Conservation (phyloP, 345 rosid genomes). For the Eutrema heterophyllum region DNA sequence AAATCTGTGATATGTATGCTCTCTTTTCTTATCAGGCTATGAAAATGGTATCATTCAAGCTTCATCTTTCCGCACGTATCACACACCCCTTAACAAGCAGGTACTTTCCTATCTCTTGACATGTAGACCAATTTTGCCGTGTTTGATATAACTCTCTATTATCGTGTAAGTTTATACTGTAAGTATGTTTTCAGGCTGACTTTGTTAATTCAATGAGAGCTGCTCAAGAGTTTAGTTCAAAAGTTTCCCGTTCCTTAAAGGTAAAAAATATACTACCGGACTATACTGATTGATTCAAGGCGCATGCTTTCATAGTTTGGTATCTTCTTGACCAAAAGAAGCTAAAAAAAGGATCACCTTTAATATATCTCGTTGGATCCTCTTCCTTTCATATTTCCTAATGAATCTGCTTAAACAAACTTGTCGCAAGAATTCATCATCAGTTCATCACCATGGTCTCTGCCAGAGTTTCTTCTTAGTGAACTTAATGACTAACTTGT, state of each 20-base stretch:
- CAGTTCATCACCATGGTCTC: background rate
- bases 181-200: slow-evolving; percentile 52
- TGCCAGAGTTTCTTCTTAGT: background rate
- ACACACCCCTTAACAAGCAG: slow-evolving; percentile 95
- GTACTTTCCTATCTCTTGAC: slow-evolving; percentile 27
- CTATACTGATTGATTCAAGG: background rate
- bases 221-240: slow-evolving; percentile 77
- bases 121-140: background rate
- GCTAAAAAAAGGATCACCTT: background rate
- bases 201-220: slow-evolving; percentile 90
- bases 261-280: slow-evolving; percentile 26
- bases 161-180: background rate
- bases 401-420: background rate
- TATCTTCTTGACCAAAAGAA: background rate
- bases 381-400: background rate
- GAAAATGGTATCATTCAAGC: slow-evolving; percentile 75
- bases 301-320: background rate
- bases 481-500: background rate
- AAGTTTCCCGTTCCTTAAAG: slow-evolving; percentile 74
- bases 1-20: background rate
- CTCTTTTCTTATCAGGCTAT: slow-evolving; percentile 47
- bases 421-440: background rate
- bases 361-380: background rate
- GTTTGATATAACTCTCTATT: background rate
- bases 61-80: slow-evolving; percentile 98